A percentile compares a stretch with the other conserved stretches of the same genome.
These are phyloP conservation scores for Populus tomentosa DNA, from an alignment of 441 rosid genomes.

Conservation along the genomic window DNA sequence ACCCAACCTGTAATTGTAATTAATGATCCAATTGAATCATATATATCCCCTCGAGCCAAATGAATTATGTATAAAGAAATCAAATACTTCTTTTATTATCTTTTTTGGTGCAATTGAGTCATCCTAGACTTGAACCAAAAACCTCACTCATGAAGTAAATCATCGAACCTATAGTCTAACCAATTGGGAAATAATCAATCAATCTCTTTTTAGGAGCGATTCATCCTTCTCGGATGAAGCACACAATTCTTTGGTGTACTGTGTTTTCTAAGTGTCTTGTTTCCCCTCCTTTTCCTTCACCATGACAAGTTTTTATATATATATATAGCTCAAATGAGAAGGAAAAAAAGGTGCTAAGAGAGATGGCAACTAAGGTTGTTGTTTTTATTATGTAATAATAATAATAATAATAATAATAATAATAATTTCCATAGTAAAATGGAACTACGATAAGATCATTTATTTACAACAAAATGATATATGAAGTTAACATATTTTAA, in stretches of 20 bases:
- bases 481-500: neutral
- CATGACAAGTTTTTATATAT: too few species aligned
- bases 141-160: slow-evolving; percentile 10
- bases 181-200: neutral
- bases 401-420: neutral
- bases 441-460: neutral
- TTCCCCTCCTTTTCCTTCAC: too few species aligned
- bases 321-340: too few species aligned
- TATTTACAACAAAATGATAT: neutral
- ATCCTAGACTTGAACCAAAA: neutral
- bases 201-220: neutral
- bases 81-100: too few species aligned
- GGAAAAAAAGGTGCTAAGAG: neutral
- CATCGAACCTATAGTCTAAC: neutral
- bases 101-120: too few species aligned
- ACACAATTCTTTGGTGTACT: neutral
- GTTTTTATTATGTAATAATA: neutral
- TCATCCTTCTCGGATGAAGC: neutral
- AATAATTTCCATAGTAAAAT: neutral
- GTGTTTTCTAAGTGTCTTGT: too few species aligned
- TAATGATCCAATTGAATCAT: too few species aligned
- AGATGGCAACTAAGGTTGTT: neutral
- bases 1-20: too few species aligned
- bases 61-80: too few species aligned
- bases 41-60: too few species aligned